Percentiles rank a stretch among this genome's conserved stretches.
phyloP scores from a whole-genome alignment of 2,329 filamentous ascomycete species.

The Chalaropsis thielavioides region DNA sequence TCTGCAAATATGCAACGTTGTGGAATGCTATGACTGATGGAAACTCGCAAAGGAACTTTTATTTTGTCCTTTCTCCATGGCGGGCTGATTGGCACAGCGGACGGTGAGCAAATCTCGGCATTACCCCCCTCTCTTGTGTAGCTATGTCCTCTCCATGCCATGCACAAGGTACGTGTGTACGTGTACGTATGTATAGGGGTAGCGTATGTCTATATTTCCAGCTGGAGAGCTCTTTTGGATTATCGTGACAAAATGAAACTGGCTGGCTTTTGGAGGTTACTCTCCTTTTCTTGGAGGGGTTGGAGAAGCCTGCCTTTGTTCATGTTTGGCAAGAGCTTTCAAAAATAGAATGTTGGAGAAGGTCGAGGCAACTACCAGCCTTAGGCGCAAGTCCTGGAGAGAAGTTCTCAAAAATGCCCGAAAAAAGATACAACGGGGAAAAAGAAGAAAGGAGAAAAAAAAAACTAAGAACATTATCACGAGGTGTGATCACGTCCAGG shows the following conservation, averaged over 20 bases:
- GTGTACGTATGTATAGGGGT: not conserved
- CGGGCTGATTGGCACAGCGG: no score
- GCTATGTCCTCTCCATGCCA: not conserved
- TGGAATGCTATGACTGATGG: constrained; percentile 1
- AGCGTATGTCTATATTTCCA: not conserved
- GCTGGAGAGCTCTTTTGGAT: not conserved
- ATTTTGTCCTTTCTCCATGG: not conserved
- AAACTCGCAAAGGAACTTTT: not conserved
- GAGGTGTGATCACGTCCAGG: not conserved
- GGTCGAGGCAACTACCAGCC: not conserved
- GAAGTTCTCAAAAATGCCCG: not conserved
- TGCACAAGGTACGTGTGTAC: not conserved
- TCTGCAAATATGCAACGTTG: not conserved
- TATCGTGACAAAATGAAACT: constrained; percentile 4
- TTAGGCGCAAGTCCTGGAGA: not conserved
- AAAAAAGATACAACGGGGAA: not conserved
- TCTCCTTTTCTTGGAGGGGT: not conserved
- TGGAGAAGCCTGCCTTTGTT: constrained; percentile 1
- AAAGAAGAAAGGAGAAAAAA: not conserved
- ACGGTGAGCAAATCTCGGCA: not conserved
- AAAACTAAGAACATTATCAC: not conserved
- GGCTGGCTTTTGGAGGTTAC: not conserved
- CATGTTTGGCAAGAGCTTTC: not conserved
- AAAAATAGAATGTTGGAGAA: constrained; percentile 5
- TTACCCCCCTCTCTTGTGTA: not conserved